Evolutionary conservation across 768 basidiomycete genomes (phyloP).

Genomic region (Suillus sp.): DNA sequence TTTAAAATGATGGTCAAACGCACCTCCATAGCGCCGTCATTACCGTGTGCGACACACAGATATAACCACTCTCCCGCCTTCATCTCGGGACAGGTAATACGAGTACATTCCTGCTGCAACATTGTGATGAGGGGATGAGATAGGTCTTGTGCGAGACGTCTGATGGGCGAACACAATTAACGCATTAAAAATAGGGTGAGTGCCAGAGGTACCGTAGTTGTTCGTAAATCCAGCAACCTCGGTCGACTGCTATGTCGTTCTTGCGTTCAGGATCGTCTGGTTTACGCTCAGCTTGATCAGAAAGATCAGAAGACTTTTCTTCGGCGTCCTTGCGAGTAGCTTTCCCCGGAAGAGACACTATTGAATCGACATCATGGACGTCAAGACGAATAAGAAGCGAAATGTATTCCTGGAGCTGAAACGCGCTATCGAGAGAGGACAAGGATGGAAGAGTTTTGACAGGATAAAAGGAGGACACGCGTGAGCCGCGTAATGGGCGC

Average conservation of each 20-base stretch:
- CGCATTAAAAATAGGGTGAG: neutral
- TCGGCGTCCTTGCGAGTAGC: slow-evolving; percentile 28
- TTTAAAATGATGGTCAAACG: slow-evolving; percentile 20
- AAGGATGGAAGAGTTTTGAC: slow-evolving; percentile 70
- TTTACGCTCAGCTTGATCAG: slow-evolving; percentile 35
- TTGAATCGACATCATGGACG: slow-evolving; percentile 84
- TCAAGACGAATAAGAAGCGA: slow-evolving; percentile 82
- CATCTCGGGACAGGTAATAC: slow-evolving; percentile 92
- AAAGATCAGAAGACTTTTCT: slow-evolving; percentile 24
- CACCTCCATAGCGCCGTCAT: slow-evolving; percentile 85
- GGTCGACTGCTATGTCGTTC: slow-evolving; percentile 66
- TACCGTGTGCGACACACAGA: slow-evolving; percentile 92
- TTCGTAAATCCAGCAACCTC: slow-evolving; percentile 84
- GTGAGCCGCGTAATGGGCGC: slow-evolving; percentile 73
- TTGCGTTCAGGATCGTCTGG: slow-evolving; percentile 34
- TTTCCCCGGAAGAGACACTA: slow-evolving; percentile 75
- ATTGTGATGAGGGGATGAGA: slow-evolving; percentile 83
- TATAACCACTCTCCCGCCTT: slow-evolving; percentile 99
- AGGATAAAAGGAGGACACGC: slow-evolving; percentile 80
- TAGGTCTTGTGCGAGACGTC: slow-evolving; percentile 86
- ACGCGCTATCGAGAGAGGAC: slow-evolving; percentile 83
- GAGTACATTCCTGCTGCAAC: slow-evolving; percentile 85
- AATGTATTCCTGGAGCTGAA: slow-evolving; percentile 94
- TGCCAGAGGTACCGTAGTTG: slow-evolving; percentile 48
- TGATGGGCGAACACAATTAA: slow-evolving; percentile 30